Conservation (phyloP, 306 rosid species). For the Canavalia ensiformis region DNA sequence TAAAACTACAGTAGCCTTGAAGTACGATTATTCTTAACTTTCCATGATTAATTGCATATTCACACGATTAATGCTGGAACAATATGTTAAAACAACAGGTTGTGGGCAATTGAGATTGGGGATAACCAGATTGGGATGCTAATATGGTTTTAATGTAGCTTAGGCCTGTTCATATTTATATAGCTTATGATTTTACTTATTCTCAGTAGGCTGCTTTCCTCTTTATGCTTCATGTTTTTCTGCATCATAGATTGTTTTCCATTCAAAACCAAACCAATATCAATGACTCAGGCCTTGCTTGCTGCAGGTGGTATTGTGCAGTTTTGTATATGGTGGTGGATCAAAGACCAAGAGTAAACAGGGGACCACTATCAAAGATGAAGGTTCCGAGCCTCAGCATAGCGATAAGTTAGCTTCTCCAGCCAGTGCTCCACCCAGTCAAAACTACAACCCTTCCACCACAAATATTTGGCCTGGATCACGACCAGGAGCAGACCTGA, state of each 20-base stretch:
- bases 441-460: constrained; percentile 68
- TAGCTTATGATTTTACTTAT: no score
- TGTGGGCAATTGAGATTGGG: not conserved
- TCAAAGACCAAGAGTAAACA: constrained; percentile 72
- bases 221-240: not conserved
- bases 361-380: constrained; percentile 50
- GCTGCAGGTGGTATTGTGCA: constrained; percentile 84
- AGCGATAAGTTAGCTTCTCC: constrained; percentile 66
- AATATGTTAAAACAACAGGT: constrained; percentile 10
- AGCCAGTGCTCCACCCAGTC: constrained; percentile 61
- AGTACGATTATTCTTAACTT: not conserved
- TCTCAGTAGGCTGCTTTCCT: not conserved
- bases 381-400: constrained; percentile 63
- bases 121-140: not conserved
- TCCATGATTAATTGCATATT: constrained; percentile 2
- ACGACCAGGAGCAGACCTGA: constrained; percentile 55
- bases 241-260: constrained; percentile 7
- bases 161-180: not conserved
- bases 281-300: constrained; percentile 30
- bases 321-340: constrained; percentile 86
- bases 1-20: not conserved
- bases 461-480: constrained; percentile 77
- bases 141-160: not conserved
- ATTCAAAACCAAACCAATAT: constrained; percentile 25
- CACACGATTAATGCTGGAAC: not conserved